Conservation (phyloP, 2,329 filamentous ascomycete genomes). For the Aureobasidium subglaciale region DNA sequence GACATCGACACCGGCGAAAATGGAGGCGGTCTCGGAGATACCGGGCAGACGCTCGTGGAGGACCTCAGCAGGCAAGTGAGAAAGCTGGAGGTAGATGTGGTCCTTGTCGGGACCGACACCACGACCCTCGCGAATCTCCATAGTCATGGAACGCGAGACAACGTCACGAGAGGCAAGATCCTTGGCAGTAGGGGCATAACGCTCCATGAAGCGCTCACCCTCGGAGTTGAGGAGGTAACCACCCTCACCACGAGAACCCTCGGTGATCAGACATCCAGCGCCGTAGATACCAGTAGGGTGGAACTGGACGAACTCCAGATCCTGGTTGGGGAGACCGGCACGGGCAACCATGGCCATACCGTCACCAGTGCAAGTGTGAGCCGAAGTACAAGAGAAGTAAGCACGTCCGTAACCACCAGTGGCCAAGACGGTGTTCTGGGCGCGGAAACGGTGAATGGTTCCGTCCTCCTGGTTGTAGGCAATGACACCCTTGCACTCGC, state of each 20-base stretch:
- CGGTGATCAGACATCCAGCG: constrained; percentile 94
- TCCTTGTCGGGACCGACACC: constrained; percentile 97
- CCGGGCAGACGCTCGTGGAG: constrained; percentile 93
- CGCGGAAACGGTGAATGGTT: constrained; percentile 91
- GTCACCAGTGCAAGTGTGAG: constrained; percentile 97
- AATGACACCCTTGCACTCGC: constrained; percentile 69
- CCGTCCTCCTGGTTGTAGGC: constrained; percentile 99
- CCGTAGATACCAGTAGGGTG: constrained; percentile 99
- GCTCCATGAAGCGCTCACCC: constrained; percentile 99
- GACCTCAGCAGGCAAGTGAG: constrained; percentile 84
- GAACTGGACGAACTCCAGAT: constrained; percentile 99
- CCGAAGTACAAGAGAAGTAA: constrained; percentile 97
- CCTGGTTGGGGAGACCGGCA: constrained; percentile 95
- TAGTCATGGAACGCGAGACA: constrained; percentile 94
- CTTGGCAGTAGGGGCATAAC: constrained; percentile 95
- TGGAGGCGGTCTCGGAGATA: constrained; percentile 97
- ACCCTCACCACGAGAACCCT: constrained; percentile 96
- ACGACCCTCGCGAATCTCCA: constrained; percentile 95
- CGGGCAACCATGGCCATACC: constrained; percentile 99
- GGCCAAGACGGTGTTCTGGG: constrained; percentile 92
- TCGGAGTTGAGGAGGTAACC: constrained; percentile 96
- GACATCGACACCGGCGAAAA: constrained; percentile 95
- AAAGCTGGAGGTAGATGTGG: constrained; percentile 96
- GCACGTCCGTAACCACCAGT: constrained; percentile 96
- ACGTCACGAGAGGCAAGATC: constrained; percentile 95